Evolutionary conservation across 108 stramenopile genomes (phyloP).

Genomic region (Cyclostephanos tholiformis): DNA sequence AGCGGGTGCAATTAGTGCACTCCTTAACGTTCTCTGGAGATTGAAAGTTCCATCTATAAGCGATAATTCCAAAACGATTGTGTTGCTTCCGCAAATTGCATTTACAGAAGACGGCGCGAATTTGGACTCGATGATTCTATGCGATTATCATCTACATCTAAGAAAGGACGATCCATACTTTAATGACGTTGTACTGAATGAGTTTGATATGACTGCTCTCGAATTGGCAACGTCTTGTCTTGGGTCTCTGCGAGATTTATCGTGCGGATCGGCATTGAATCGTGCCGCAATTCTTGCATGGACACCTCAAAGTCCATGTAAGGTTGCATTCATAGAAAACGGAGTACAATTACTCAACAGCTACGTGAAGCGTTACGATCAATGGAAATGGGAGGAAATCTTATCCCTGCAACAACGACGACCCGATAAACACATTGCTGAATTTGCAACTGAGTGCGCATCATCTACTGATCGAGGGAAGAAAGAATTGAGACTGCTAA

Average conservation of each 20-base stretch:
- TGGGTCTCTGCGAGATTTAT: slow-evolving; percentile 55
- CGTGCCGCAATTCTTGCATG: slow-evolving; percentile 52
- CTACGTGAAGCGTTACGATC: slow-evolving; percentile 45
- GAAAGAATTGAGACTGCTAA: slow-evolving; percentile 49
- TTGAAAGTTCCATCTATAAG: slow-evolving; percentile 6
- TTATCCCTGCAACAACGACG: slow-evolving; percentile 19
- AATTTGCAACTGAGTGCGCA: not conserved
- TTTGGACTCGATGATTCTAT: slow-evolving; percentile 4
- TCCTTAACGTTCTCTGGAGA: slow-evolving; percentile 35
- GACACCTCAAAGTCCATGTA: slow-evolving; percentile 12
- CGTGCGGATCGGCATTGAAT: slow-evolving; percentile 52
- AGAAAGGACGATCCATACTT: not conserved
- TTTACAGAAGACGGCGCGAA: not conserved
- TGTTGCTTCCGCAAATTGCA: slow-evolving; percentile 3
- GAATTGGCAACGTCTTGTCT: slow-evolving; percentile 43
- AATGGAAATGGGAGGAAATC: slow-evolving; percentile 46
- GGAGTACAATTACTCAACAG: slow-evolving; percentile 38
- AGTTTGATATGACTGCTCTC: slow-evolving; percentile 22
- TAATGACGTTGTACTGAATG: slow-evolving; percentile 11
- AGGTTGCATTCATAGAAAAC: slow-evolving; percentile 11
- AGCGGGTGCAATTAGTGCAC: slow-evolving; percentile 43
- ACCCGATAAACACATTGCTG: not conserved
- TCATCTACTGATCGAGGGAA: slow-evolving; percentile 29
- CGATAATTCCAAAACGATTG: slow-evolving; percentile 14
- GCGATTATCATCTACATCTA: slow-evolving; percentile 26